Percentiles rank a stretch among this genome's conserved stretches.
Conservation (phyloP, 2,329 filamentous ascomycete genomes). For the Ophiocordyceps australis region DNA sequence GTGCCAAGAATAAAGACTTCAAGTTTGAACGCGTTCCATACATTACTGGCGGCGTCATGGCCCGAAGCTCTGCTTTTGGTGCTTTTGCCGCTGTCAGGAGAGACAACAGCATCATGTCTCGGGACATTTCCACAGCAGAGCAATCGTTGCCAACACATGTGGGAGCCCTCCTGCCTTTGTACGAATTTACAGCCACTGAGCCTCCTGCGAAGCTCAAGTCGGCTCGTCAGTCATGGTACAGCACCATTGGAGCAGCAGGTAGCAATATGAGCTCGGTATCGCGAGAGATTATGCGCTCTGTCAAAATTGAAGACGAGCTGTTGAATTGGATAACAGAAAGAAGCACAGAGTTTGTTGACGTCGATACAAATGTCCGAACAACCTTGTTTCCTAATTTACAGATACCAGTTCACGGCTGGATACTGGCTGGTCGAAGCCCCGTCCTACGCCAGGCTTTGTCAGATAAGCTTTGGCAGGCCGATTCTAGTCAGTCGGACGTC, state of each 20-base stretch:
- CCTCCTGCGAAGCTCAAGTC: too few relatives aligned
- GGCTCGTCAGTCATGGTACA: too few relatives aligned
- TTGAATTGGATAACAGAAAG: slow-evolving; percentile 24
- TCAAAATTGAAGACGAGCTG: slow-evolving; percentile 49
- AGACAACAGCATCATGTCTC: slow-evolving; percentile 65
- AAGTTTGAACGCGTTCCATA: slow-evolving; percentile 88
- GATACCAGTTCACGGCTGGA: slow-evolving; percentile 70
- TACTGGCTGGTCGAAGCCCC: slow-evolving; percentile 57
- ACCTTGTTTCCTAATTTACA: slow-evolving; percentile 47
- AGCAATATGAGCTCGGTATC: slow-evolving; percentile 32
- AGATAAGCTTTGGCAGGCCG: slow-evolving; percentile 24
- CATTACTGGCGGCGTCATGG: slow-evolving; percentile 66
- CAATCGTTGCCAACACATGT: slow-evolving; percentile 60
- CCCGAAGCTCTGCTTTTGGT: slow-evolving; percentile 76
- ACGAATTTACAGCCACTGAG: slow-evolving; percentile 32
- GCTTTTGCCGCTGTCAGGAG: slow-evolving; percentile 77
- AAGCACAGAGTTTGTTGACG: slow-evolving; percentile 18
- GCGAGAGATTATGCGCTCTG: slow-evolving; percentile 37
- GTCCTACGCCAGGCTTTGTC: slow-evolving; percentile 45
- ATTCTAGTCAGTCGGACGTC: slow-evolving; percentile 8
- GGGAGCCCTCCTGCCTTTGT: slow-evolving; percentile 48
- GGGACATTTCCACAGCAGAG: slow-evolving; percentile 47
- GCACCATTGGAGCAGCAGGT: too few relatives aligned
- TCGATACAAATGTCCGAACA: slow-evolving; percentile 27
- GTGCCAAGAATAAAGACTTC: slow-evolving; percentile 65